Base-by-base conservation (phyloP, 306 rosid species). In the Vigna reflexopilosa region DNA sequence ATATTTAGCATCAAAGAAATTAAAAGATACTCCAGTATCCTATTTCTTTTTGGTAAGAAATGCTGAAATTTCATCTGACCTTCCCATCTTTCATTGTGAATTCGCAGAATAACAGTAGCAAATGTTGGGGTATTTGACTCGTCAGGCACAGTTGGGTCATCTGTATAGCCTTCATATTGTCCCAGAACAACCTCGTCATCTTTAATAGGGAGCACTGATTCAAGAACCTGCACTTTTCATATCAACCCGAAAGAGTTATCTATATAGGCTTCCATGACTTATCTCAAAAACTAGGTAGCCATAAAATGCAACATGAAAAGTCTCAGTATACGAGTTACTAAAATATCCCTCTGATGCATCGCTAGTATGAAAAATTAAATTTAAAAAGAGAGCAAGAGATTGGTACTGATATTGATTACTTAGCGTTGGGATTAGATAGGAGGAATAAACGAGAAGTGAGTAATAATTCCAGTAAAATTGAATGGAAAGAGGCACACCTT, bases 71-170 rank as follows among this genome's bases (percentile, higher is more conserved):
- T 58, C 34, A 68, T 36, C 67, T 40, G 70, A 90, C 94, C 98
- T 78, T 93, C 98, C 98, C 98, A 93, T 89, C 98, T 86, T 88
- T 93, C 98, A 67, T 93, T 93, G 83, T 89, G 93, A 34, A 93
- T 88, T 48, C 94, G 84, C 82, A 93, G 89, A 86, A 93, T n/a
- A 76, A 85, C 81, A 48, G 96, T 84, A 62, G 98, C 92, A 78
- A 93, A 93, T 57, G 98, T 93, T 78, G 98, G 98, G 54, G 98
- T 93, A 73, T 93, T 93, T 47, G 98, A 93, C 58, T 87, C 24
- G 61, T 91, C 87, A 55, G 97, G 98, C 85, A 93, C 98, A 0
- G 98, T 93, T 51, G 93, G 94, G 82, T 93, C 97, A 67, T 93
- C 97, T 79, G 65, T 89, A 77, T 93, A 93, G 81, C 98, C 98